phyloP scores from a whole-genome alignment of 768 basidiomycete genomes.

The Termitomyces sp. region DNA sequence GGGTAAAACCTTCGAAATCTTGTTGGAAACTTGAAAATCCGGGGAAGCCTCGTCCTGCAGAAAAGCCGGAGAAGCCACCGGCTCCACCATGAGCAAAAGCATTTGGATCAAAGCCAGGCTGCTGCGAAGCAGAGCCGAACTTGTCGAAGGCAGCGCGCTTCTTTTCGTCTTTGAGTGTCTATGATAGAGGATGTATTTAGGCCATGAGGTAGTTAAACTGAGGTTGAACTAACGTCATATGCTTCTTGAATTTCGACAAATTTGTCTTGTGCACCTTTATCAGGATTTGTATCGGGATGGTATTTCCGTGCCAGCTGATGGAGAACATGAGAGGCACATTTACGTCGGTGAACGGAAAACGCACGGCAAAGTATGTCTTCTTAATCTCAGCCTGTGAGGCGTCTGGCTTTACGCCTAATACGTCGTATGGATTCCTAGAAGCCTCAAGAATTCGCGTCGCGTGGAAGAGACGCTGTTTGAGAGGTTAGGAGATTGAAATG shows the following conservation, averaged over 20 bases:
- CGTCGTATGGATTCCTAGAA: constrained; percentile 82
- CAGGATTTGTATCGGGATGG: constrained; percentile 96
- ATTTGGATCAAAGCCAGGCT: constrained; percentile 91
- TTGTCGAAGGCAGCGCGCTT: constrained; percentile 89
- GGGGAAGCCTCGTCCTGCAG: constrained; percentile 43
- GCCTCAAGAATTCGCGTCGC: constrained; percentile 48
- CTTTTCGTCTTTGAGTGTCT: constrained; percentile 93
- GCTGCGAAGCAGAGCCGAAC: constrained; percentile 88
- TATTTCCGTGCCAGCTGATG: constrained; percentile 92
- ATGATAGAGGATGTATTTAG: constrained; percentile 11
- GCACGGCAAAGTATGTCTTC: constrained; percentile 92
- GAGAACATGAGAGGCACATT: constrained; percentile 11
- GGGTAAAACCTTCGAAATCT: constrained; percentile 60
- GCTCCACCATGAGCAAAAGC: constrained; percentile 56
- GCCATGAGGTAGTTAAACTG: background rate
- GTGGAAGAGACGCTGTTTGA: constrained; percentile 67
- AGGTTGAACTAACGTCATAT: constrained; percentile 67
- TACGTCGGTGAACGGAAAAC: constrained; percentile 21
- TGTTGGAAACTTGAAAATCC: constrained; percentile 70
- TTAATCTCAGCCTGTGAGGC: constrained; percentile 88
- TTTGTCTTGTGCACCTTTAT: constrained; percentile 83
- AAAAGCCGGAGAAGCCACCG: constrained; percentile 32
- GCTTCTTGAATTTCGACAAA: constrained; percentile 97
- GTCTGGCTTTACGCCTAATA: constrained; percentile 84
- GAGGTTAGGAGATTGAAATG: constrained; percentile 13